Evolutionary conservation across 257 asterid species (phyloP).

Genomic region (Solanum verrucosum): DNA sequence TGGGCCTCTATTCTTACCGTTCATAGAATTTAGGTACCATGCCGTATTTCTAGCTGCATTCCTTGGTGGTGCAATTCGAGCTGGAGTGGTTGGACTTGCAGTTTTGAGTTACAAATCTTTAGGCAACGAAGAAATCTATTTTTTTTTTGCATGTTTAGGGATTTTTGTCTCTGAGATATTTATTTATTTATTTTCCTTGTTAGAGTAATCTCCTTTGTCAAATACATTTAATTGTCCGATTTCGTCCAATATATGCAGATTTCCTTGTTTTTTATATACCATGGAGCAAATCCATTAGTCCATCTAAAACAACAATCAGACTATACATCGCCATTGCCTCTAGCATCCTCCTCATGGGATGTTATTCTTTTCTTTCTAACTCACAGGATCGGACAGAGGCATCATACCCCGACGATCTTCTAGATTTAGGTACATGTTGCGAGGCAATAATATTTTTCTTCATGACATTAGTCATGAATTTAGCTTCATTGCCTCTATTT

Average conservation of each 20-base stretch:
- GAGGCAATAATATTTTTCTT: too few relatives aligned
- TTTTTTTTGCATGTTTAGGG: neutral
- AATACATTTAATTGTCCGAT: neutral
- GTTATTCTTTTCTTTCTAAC: neutral
- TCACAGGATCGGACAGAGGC: neutral
- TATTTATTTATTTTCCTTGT: neutral
- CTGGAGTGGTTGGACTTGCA: neutral
- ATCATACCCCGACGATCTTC: neutral
- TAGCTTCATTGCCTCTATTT: neutral
- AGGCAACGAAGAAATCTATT: neutral
- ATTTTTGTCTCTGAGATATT: neutral
- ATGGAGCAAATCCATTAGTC: neutral
- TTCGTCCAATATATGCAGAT: neutral
- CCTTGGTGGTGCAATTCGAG: neutral
- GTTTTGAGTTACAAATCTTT: too few relatives aligned
- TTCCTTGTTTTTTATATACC: neutral
- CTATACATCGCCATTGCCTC: neutral
- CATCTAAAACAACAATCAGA: neutral
- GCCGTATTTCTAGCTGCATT: neutral
- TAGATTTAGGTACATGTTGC: neutral
- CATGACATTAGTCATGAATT: neutral
- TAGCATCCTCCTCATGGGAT: neutral
- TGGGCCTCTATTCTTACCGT: neutral
- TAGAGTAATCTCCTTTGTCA: neutral
- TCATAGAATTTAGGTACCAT: too few relatives aligned